phyloP scores from a whole-genome alignment of 2,329 filamentous ascomycete genomes.

The Onygenales sp. region DNA sequence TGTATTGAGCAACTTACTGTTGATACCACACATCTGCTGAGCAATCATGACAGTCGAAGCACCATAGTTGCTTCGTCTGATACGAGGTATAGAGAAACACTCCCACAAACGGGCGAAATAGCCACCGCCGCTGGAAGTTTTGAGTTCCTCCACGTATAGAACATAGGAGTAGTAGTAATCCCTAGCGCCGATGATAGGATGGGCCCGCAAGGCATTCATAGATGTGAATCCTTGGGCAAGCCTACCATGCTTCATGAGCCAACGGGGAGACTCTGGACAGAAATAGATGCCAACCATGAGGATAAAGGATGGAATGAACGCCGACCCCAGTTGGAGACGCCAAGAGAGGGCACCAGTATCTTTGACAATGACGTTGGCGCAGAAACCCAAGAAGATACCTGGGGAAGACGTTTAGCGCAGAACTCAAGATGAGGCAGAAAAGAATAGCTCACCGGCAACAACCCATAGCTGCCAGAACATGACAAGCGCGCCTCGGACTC shows the following conservation, averaged over 20 bases:
- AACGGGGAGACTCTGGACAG: conserved; percentile 31
- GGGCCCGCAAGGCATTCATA: conserved; percentile 19
- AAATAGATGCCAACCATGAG: conserved; percentile 48
- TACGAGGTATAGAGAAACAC: conserved; percentile 39
- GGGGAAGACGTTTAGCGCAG: not conserved
- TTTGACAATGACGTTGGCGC: conserved; percentile 54
- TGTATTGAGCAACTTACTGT: conserved; percentile 9
- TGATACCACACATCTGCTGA: conserved; percentile 25
- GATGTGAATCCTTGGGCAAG: conserved; percentile 19
- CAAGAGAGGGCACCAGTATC: conserved; percentile 49
- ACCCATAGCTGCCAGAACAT: conserved; percentile 30
- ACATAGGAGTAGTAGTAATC: conserved; percentile 32
- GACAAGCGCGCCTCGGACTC: conserved; percentile 30
- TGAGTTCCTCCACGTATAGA: conserved; percentile 29
- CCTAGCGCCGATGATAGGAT: conserved; percentile 19
- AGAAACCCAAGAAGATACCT: conserved; percentile 57
- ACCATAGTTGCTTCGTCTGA: conserved; percentile 33
- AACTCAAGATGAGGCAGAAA: not conserved
- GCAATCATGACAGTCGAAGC: conserved; percentile 23
- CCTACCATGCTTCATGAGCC: conserved; percentile 22
- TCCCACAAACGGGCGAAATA: conserved; percentile 38
- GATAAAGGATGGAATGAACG: conserved; percentile 55
- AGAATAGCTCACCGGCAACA: conserved; percentile 9
- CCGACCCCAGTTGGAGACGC: conserved; percentile 55
- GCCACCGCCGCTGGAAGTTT: conserved; percentile 26